Evolutionary conservation across 768 basidiomycete genomes (phyloP), one percentile per base, ranked within the genome.

Genomic region (Cystobasidium tubakii): DNA sequence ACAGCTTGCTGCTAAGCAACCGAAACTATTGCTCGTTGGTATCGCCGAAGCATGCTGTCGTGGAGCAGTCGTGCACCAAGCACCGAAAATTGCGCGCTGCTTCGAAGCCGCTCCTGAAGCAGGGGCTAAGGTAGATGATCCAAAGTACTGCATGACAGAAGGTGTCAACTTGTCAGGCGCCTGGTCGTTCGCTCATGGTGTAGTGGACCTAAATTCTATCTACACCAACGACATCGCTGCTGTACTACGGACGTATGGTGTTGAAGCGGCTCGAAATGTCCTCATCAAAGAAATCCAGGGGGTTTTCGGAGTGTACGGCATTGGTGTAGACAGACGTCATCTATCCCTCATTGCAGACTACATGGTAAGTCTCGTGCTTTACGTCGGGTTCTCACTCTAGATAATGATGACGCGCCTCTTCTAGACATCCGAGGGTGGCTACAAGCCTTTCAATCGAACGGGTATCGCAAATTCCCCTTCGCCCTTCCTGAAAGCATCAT

Each of bases 271-370:
- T 31, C 88, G 96, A 27, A 86, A 88, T 15, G 87, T 90, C 9
- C 95, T 99, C 80, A 85, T 99, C 77, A 86, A 86, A 65, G 96
- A 99, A 82, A 90, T 99, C 83, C 86, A 89, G 62, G 88, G 87
- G 23, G 92, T 99, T 53, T 99, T 99, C 82, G 88, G 87, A 6
- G 92, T 89, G 1, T 99, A 99, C 84, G 94, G 88, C 79, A 99
- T 99, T 78, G 90, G 90, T 74, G 95, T 99, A 73, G 89, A 98
- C 82, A 86, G 86, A 76, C 87, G 96, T 60, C 96, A 99, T 83
- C 84, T 98, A 62, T 92, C 95, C 78, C 85, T 99, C 76, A 96
- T 99, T 81, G 96, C 96, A 17, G 96, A 99, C 81, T 99, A 98
- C 81, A 99, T 99, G 96, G 95, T 95, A 79, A 77, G 89, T 78